Percentiles rank a stretch among this genome's conserved stretches.
Conservation (phyloP, 345 rosid species). For the Linum usitatissimum region DNA sequence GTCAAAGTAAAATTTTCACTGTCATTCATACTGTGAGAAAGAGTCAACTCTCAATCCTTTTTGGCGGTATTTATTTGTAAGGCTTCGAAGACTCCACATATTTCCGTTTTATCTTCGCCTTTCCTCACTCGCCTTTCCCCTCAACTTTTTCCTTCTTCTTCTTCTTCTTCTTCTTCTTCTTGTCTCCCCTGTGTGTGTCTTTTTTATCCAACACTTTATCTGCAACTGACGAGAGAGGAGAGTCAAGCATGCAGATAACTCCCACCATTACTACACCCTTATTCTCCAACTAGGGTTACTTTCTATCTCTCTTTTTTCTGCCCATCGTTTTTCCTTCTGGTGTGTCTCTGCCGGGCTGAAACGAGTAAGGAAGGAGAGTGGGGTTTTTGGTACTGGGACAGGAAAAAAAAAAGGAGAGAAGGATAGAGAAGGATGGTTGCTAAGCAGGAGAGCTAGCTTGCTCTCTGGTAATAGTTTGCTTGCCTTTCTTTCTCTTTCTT, state of each 20-base stretch:
- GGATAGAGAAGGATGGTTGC: slow-evolving; percentile 73
- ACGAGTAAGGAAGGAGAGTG: neutral
- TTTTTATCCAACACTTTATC: neutral
- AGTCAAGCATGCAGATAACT: neutral
- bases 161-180: neutral
- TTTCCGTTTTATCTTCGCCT: slow-evolving; percentile 26
- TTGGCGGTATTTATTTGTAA: slow-evolving; percentile 46
- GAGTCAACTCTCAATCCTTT: slow-evolving; percentile 65
- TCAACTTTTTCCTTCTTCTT: neutral
- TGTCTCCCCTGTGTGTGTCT: neutral
- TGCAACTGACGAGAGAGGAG: neutral
- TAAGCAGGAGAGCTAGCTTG: slow-evolving; percentile 12
- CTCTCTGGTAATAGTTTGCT: slow-evolving; percentile 9
- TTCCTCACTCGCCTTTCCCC: neutral
- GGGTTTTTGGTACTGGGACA: neutral
- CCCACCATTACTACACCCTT: neutral
- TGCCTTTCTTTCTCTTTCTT: slow-evolving; percentile 49
- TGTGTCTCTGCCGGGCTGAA: neutral
- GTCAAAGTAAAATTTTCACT: neutral
- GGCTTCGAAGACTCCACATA: slow-evolving; percentile 76
- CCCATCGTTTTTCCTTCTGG: too few relatives aligned
- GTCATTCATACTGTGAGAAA: slow-evolving; percentile 4
- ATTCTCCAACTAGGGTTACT: neutral
- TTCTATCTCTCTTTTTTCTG: neutral
- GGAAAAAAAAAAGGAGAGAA: slow-evolving; percentile 34